A percentile compares a stretch with the other conserved stretches of the same genome.
phyloP scores from a whole-genome alignment of 257 asterid species.

The Fraxinus excelsior region DNA sequence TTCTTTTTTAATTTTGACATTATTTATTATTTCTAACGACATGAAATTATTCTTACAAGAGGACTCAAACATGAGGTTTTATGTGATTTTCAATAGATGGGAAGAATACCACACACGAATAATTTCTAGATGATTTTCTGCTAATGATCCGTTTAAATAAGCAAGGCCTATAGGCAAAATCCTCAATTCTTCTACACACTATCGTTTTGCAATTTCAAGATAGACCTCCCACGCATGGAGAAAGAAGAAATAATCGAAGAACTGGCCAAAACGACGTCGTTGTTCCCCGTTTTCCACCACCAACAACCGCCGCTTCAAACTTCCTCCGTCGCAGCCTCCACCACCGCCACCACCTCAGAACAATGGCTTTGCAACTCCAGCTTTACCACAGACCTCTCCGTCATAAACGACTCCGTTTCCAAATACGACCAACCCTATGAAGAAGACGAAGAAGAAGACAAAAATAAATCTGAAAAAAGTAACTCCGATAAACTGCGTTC shows the following conservation, averaged over 20 bases:
- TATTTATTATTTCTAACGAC: too few relatives aligned
- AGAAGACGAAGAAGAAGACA: slow-evolving; percentile 37
- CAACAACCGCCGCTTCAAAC: slow-evolving; percentile 22
- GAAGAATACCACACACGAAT: too few relatives aligned
- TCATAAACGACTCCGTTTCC: slow-evolving; percentile 72
- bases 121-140: too few relatives aligned
- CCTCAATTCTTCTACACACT: background rate
- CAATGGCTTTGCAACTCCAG: slow-evolving; percentile 82
- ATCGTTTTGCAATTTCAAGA: background rate
- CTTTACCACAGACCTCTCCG: slow-evolving; percentile 70
- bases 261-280: slow-evolving; percentile 47
- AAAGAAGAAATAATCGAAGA: slow-evolving; percentile 9
- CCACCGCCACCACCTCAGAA: slow-evolving; percentile 23
- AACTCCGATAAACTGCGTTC: slow-evolving; percentile 30
- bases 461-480: slow-evolving; percentile 22
- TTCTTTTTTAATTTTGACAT: too few relatives aligned
- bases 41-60: too few relatives aligned
- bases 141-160: too few relatives aligned
- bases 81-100: too few relatives aligned
- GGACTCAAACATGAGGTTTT: too few relatives aligned
- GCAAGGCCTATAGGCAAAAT: too few relatives aligned
- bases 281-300: slow-evolving; percentile 54
- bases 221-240: slow-evolving; percentile 27
- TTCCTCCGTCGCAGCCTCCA: slow-evolving; percentile 24
- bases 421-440: slow-evolving; percentile 46